Conservation (phyloP, 2,329 filamentous ascomycete genomes). For the Macroventuria anomochaeta region DNA sequence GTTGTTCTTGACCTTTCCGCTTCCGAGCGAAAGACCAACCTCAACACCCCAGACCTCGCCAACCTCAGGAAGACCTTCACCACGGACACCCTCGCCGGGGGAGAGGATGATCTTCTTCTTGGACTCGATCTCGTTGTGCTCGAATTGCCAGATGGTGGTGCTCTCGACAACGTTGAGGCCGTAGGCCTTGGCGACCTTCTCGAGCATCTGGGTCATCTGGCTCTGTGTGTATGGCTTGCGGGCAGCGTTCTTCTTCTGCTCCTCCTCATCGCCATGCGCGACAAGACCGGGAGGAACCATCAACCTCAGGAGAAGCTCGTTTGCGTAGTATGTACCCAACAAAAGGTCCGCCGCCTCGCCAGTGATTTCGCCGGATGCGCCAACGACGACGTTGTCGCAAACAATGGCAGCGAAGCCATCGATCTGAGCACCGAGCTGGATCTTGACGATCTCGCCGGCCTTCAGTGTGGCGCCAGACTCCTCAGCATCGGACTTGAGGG, state of each 20-base stretch:
- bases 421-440: slow-evolving; percentile 98
- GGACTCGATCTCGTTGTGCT: slow-evolving; percentile 96
- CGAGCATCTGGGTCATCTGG: slow-evolving; percentile 84
- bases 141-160: slow-evolving; percentile 97
- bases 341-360: slow-evolving; percentile 86
- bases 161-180: slow-evolving; percentile 94
- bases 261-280: slow-evolving; percentile 83
- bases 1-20: slow-evolving; percentile 92
- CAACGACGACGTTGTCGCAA: slow-evolving; percentile 86
- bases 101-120: slow-evolving; percentile 97
- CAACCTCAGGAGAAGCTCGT: slow-evolving; percentile 89
- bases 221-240: slow-evolving; percentile 83
- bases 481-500: slow-evolving; percentile 81
- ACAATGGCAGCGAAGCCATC: slow-evolving; percentile 96
- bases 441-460: slow-evolving; percentile 88
- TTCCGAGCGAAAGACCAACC: slow-evolving; percentile 87
- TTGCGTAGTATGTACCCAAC: slow-evolving; percentile 91
- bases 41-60: slow-evolving; percentile 98
- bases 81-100: slow-evolving; percentile 84
- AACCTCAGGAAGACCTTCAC: slow-evolving; percentile 85
- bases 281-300: slow-evolving; percentile 91
- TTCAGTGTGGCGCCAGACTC: slow-evolving; percentile 83
- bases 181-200: slow-evolving; percentile 91
- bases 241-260: slow-evolving; percentile 85
- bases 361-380: slow-evolving; percentile 70